Base-by-base conservation (phyloP, 1,284 basidiomycete genomes). In the Naganishia sp. region DNA sequence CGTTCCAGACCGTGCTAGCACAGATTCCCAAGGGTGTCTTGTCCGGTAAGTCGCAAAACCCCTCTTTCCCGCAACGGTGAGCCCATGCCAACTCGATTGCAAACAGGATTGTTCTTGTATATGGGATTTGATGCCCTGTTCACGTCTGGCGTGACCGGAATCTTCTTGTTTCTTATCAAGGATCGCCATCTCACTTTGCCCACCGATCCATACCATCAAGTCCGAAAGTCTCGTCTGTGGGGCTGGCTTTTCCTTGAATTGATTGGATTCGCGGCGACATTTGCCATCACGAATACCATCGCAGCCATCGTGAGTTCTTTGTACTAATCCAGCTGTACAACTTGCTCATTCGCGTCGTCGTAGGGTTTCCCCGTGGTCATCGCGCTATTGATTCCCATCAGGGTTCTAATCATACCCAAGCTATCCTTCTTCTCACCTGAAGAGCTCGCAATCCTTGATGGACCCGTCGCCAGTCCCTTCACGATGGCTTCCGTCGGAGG, bases 251-350 rank as follows among this genome's bases (percentile, higher is more conserved):
- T 82, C 6, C 84, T 96, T 42, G 91, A 98, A 78, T 85, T 96
- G 61, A 70, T 90, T 6, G 91, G 89, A 13, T 97, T 97, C 71
- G 93, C 88, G 0, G 87, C 88, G 6, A 94, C 93, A 0, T 92
- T 96, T 75, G 90, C 90, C 0, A 88, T 97, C 71, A 93, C 91
- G 0, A 93, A 96, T 74, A 94, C 91, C 0, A 87, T 90, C 58
- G 90, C 88, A 68, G 88, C 88, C 6, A 69, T 69, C 23, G 75
- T 76, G 39, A 63, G 75, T 72, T 3, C 21, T 31, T 57, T 25
- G 17, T 31, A 11, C 23, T 15, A 23, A 2, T 43, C 11, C 2
- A 39, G 6, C 1, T 18, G 6, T 13, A 32, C 6, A 25, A 28
- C 35, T 7, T 18, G 52, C 39, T 42, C 1, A 47, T 23, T 17